Percentiles rank a stretch among this genome's conserved stretches.
Evolutionary conservation across 1,284 basidiomycete genomes (phyloP).

Genomic region (Limonomyces culmigenus): DNA sequence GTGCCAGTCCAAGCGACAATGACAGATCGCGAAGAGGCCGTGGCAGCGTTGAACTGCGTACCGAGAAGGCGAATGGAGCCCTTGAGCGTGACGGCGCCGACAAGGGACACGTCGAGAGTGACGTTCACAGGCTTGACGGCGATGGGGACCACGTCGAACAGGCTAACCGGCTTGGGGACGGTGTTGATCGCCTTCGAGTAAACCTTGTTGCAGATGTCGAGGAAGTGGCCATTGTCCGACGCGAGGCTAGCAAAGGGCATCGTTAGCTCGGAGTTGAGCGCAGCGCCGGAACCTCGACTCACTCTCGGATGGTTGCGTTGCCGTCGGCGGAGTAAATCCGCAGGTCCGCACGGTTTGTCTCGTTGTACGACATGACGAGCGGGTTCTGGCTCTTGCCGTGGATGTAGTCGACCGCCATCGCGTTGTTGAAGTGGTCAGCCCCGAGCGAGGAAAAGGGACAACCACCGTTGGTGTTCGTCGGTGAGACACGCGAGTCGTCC

Average conservation of each 20-base stretch:
- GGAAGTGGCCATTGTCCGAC: neutral
- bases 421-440: too few relatives aligned
- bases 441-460: too few relatives aligned
- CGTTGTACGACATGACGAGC: neutral
- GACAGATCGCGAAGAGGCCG: too few relatives aligned
- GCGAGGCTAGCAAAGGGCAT: too few relatives aligned
- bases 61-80: too few relatives aligned
- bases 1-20: too few relatives aligned
- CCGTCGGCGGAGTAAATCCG: neutral
- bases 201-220: neutral
- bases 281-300: too few relatives aligned
- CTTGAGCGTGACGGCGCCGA: too few relatives aligned
- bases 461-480: constrained; percentile 4
- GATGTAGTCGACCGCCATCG: too few relatives aligned
- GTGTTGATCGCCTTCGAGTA: neutral
- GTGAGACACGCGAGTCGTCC: constrained; percentile 1
- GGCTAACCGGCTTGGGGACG: neutral
- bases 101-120: too few relatives aligned
- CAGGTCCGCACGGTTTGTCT: neutral
- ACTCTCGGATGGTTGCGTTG: neutral
- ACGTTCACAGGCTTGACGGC: neutral
- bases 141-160: neutral
- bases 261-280: too few relatives aligned
- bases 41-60: too few relatives aligned
- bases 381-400: neutral